Evolutionary conservation across 2,329 filamentous ascomycete species (phyloP), one percentile per base, ranked within the genome.

Genomic region (Colletotrichum sp.): DNA sequence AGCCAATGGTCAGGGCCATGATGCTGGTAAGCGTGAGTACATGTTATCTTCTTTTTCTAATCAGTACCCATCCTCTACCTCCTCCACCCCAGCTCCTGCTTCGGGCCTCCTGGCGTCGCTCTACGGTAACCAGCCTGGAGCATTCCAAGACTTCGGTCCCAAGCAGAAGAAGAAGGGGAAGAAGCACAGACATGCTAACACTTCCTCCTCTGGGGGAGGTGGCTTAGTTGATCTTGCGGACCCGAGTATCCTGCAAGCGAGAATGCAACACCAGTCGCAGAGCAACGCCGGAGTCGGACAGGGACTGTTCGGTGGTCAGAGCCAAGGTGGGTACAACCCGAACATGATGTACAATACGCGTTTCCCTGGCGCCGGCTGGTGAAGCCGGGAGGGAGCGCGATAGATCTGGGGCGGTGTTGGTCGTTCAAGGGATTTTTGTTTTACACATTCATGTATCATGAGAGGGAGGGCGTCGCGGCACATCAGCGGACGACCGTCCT

Each of bases 121-220:
- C 90, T 98, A 98, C 90, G 95, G 94, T 89, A 90, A 93, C 85
- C 94, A 95, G 89, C 89, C 94, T 90, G 95, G 94, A 90, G 92
- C 92, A 88, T 95, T 95, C 89, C 95, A 96, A 93, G 96, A 98
- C 86, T 93, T 94, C 89, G 94, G 94, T 89, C 94, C 95, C 89
- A 98, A 98, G 93, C 96, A 98, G 92, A 98, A 98, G 94, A 98
- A 98, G 93, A 98, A 98, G 95, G 96, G 96, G 91, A 98, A 98
- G 93, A 98, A 98, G 95, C 96, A 98, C 92, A 98, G 96, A 93
- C 96, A 98, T 94, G 96, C 96, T 97, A 98, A 98, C 95, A 98
- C 96, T 96, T 98, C 96, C 95, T 99, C 96, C 93, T 98, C 96
- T 93, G 95, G 95, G 91, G 96, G 96, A 93, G 95, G 95, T 95